Conservation (phyloP, 78 protist species). For the Polysphondylium violaceum region DNA sequence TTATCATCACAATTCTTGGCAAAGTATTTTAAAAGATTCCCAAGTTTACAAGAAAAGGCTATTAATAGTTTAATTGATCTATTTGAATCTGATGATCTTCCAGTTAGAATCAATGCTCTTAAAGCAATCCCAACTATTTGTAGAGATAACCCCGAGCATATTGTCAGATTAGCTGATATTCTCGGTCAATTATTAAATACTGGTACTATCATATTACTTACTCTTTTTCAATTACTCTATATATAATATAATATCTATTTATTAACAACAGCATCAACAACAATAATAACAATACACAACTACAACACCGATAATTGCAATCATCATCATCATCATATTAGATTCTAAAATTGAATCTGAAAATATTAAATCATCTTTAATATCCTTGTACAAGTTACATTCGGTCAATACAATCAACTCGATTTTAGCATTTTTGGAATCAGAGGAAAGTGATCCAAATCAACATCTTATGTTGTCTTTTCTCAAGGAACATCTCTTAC, state of each 20-base stretch:
- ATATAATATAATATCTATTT: neutral
- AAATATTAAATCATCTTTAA: constrained; percentile 10
- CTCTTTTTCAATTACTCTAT: neutral
- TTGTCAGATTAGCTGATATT: constrained; percentile 59
- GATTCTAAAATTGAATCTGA: constrained; percentile 63
- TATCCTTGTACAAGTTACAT: constrained; percentile 41
- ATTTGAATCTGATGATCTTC: constrained; percentile 57
- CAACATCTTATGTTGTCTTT: constrained; percentile 28
- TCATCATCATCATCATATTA: neutral
- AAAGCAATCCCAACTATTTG: constrained; percentile 58
- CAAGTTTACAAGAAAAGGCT: constrained; percentile 41
- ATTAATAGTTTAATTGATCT: constrained; percentile 61
- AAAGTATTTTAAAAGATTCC: constrained; percentile 71
- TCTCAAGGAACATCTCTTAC: constrained; percentile 6
- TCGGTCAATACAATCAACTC: constrained; percentile 41
- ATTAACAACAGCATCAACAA: neutral
- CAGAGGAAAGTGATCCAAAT: neutral
- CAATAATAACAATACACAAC: neutral
- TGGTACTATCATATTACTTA: neutral
- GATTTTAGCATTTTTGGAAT: constrained; percentile 23
- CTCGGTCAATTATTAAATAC: constrained; percentile 58
- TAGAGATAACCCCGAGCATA: constrained; percentile 48
- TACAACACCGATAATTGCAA: neutral
- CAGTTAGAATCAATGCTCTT: constrained; percentile 42
- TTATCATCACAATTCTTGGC: constrained; percentile 51